Conservation (phyloP, 2,329 filamentous ascomycete species). For the Microsporum canis region DNA sequence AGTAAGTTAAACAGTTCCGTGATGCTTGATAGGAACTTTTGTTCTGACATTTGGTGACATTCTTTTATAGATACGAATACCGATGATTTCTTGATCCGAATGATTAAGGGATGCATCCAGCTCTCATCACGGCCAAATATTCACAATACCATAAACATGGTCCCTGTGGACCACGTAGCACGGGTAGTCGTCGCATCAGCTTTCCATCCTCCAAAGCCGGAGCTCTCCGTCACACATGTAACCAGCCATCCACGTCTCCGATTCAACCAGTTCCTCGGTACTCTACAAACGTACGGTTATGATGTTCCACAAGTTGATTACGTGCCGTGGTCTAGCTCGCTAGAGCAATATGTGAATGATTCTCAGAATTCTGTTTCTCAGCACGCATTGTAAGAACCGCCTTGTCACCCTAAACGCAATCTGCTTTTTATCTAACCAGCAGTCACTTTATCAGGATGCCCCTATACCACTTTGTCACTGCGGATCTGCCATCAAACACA, state of each 20-base stretch:
- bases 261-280: constrained; percentile 65
- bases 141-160: constrained; percentile 75
- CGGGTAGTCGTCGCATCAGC: constrained; percentile 65
- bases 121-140: constrained; percentile 62
- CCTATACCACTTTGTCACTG: constrained; percentile 61
- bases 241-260: constrained; percentile 67
- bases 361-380: constrained; percentile 59
- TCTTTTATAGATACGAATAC: constrained; percentile 49
- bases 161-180: constrained; percentile 75
- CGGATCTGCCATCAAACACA: constrained; percentile 57
- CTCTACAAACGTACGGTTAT: constrained; percentile 64
- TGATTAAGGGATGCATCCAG: constrained; percentile 81
- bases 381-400: constrained; percentile 22
- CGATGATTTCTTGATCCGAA: constrained; percentile 81
- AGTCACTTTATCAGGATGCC: constrained; percentile 40
- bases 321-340: constrained; percentile 53
- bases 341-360: constrained; percentile 57
- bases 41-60: neutral
- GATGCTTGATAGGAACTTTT: neutral
- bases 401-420: constrained; percentile 8
- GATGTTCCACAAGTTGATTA: constrained; percentile 56
- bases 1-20: constrained; percentile 14
- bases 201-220: constrained; percentile 49
- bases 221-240: constrained; percentile 59
- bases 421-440: constrained; percentile 16